Conservation (phyloP, 2,329 filamentous ascomycete species). For the Neospermospora avenae region DNA sequence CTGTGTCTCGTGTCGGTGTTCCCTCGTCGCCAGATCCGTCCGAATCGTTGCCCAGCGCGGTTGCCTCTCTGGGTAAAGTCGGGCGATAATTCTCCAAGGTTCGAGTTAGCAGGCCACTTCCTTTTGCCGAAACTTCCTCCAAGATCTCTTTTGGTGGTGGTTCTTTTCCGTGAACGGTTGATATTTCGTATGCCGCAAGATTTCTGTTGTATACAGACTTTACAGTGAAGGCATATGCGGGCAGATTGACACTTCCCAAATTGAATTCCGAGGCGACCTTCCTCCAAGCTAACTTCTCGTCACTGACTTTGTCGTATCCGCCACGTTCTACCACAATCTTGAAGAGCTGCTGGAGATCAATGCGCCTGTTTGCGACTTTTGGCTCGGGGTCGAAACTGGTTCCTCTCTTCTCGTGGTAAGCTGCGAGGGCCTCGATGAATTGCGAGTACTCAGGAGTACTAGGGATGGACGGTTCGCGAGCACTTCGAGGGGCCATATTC, state of each 20-base stretch:
- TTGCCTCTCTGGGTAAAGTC: slow-evolving; percentile 41
- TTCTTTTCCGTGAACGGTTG: slow-evolving; percentile 70
- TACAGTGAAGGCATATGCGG: slow-evolving; percentile 80
- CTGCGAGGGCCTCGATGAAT: slow-evolving; percentile 70
- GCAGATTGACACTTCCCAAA: slow-evolving; percentile 69
- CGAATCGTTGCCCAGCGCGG: slow-evolving; percentile 48
- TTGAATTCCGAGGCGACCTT: slow-evolving; percentile 72
- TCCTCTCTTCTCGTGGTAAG: slow-evolving; percentile 75
- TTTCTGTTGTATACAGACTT: slow-evolving; percentile 91
- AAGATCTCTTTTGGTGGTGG: slow-evolving; percentile 86
- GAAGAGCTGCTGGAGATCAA: slow-evolving; percentile 78
- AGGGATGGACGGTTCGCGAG: slow-evolving; percentile 21
- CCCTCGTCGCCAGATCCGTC: slow-evolving; percentile 59
- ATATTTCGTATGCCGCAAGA: slow-evolving; percentile 82
- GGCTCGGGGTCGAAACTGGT: slow-evolving; percentile 77
- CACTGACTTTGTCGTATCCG: slow-evolving; percentile 81
- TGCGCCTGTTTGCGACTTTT: slow-evolving; percentile 71
- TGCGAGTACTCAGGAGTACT: slow-evolving; percentile 69
- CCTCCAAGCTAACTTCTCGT: slow-evolving; percentile 83
- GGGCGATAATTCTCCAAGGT: slow-evolving; percentile 72
- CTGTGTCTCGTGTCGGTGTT: slow-evolving; percentile 53
- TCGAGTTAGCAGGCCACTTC: slow-evolving; percentile 72
- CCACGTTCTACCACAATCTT: slow-evolving; percentile 72
- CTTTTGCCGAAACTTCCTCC: slow-evolving; percentile 74
- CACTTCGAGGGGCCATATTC: slow-evolving; percentile 29